Evolutionary conservation across 2,329 filamentous ascomycete genomes (phyloP).

Genomic region (Mycogone perniciosa): DNA sequence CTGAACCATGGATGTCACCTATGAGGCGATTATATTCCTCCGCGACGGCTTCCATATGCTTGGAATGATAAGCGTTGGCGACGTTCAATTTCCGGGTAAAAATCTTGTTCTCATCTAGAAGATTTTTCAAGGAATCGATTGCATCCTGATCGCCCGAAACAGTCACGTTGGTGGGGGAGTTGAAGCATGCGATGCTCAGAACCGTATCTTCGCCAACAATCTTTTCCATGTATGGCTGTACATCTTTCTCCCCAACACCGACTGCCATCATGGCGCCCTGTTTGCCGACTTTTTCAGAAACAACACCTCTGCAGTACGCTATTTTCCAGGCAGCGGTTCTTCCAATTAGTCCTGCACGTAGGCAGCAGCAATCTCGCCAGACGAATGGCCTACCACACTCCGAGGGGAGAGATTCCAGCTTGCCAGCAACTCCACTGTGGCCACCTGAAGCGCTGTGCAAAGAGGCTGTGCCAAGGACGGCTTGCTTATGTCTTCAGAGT

Average conservation of each 20-base stretch:
- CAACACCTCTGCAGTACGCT: conserved; percentile 32
- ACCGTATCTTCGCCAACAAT: no score
- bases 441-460: conserved; percentile 34
- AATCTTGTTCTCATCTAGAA: no score
- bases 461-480: conserved; percentile 24
- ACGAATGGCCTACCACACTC: conserved; percentile 33
- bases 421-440: conserved; percentile 31
- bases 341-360: conserved; percentile 23
- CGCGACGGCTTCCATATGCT: no score
- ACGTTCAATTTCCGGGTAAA: no score
- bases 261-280: conserved; percentile 5
- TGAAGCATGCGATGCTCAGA: no score
- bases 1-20: no score
- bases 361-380: conserved; percentile 36
- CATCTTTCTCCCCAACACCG: not conserved
- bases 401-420: conserved; percentile 24
- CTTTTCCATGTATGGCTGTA: not conserved
- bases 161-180: no score
- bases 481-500: not conserved
- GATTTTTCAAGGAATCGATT: no score
- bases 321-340: conserved; percentile 24
- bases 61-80: no score
- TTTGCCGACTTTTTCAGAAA: not conserved
- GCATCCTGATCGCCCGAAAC: no score
- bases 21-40: no score